Evolutionary conservation across 2,329 filamentous ascomycete genomes (phyloP).

Genomic region (Ambrosiella beaveri): DNA sequence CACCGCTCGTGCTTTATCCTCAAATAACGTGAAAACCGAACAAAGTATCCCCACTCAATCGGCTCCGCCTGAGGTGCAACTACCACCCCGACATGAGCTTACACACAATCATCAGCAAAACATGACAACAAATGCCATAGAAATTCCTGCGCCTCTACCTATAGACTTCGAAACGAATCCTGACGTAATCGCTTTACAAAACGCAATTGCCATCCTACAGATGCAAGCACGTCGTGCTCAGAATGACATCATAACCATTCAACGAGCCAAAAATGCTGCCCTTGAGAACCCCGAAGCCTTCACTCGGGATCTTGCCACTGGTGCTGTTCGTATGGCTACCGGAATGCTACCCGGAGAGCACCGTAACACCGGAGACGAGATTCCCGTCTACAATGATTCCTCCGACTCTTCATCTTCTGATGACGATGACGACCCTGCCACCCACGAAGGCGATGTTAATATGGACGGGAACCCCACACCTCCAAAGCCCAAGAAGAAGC

Average conservation of each 20-base stretch:
- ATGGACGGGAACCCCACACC: neutral
- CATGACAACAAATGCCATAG: constrained; percentile 19
- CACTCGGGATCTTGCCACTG: constrained; percentile 45
- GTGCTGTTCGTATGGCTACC: constrained; percentile 33
- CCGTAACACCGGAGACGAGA: constrained; percentile 5
- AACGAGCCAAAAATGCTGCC: constrained; percentile 52
- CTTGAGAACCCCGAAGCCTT: constrained; percentile 56
- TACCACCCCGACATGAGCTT: constrained; percentile 23
- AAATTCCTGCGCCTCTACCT: constrained; percentile 32
- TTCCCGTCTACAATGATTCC: constrained; percentile 14
- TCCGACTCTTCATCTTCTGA: constrained; percentile 18
- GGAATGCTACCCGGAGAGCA: constrained; percentile 15
- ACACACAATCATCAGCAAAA: constrained; percentile 29
- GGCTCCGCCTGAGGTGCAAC: constrained; percentile 13
- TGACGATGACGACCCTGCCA: constrained; percentile 18
- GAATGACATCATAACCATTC: constrained; percentile 55
- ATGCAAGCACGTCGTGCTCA: constrained; percentile 65
- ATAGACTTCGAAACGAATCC: constrained; percentile 51
- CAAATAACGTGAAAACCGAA: constrained; percentile 8
- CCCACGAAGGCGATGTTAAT: constrained; percentile 13
- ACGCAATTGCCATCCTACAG: constrained; percentile 72
- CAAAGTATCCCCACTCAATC: neutral
- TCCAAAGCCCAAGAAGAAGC: constrained; percentile 11
- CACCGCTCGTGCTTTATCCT: constrained; percentile 10
- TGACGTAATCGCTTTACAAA: constrained; percentile 73